Evolutionary conservation across 2,329 filamentous ascomycete species (phyloP), one percentile per base, ranked within the genome.

Genomic region (Hymenoscyphus albidus): DNA sequence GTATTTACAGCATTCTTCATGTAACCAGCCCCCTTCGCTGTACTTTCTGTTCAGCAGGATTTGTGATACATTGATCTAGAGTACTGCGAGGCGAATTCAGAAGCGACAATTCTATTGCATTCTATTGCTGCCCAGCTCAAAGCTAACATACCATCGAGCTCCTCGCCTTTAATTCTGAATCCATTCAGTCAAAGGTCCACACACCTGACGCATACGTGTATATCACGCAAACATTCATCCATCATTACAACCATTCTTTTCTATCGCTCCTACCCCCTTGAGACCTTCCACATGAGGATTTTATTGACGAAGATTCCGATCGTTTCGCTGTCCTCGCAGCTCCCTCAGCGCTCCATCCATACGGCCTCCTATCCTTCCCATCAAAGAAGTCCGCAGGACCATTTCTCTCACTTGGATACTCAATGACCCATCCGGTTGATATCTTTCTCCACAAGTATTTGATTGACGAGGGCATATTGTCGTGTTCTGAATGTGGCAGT

Each of bases 311-410:
- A 51, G 40, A 44, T 7, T 55, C 58, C 4, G 22, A 18, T 16
- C 18, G 4, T 14, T n/a, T 10, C 48, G 48, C 18, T 27, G 48
- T 54, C 13, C 48, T 54, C 18, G 18, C n/a, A 54, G 35, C 48
- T 39, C 44, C 32, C 27, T 65, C 54, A n/a, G 35, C 35, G 44
- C 6, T 64, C 59, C 44, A 62, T 13, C 58, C 62, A n/a, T 59
- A 22, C 5, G 54, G 62, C 5, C 27, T 58, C 32, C 60, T 44
- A 55, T 69, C 64, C 18, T 60, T 68, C 18, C 67, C 55, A 42
- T 71, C 67, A 32, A 71, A 71, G n/a, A 71, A 71, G 55, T 71
- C 70, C 1, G 14, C 44, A 12, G 70, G 70, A 35, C 67, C 66
- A 62, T 68, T 61, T 5, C 60, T 42, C 3, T 39, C 9, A 54